Conservation (phyloP, 2,329 filamentous ascomycete species). For the Neopestalotiopsis rosae region DNA sequence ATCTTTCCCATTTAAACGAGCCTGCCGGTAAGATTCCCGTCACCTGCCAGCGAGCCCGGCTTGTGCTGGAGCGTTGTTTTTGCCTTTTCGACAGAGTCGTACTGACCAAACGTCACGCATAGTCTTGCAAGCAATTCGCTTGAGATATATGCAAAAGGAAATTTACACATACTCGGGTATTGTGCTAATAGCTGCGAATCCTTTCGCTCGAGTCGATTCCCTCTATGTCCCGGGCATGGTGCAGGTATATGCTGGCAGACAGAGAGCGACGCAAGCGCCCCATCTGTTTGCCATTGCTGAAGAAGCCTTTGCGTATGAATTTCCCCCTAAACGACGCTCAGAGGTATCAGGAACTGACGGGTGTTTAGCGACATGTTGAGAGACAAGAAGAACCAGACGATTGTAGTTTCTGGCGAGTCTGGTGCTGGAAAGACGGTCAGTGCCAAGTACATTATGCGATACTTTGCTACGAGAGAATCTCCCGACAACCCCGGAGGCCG, state of each 20-base stretch:
- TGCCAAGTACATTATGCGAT: slow-evolving; percentile 99
- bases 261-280: slow-evolving; percentile 93
- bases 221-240: slow-evolving; percentile 99
- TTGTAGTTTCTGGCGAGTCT: slow-evolving; percentile 98
- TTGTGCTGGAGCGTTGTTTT: neutral
- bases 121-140: slow-evolving; percentile 97
- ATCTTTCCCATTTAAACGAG: slow-evolving; percentile 96
- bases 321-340: slow-evolving; percentile 9
- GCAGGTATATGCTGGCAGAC: slow-evolving; percentile 98
- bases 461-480: slow-evolving; percentile 96
- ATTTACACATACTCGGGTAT: slow-evolving; percentile 99
- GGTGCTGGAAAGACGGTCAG: slow-evolving; percentile 99
- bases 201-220: slow-evolving; percentile 95
- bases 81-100: neutral
- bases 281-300: slow-evolving; percentile 99
- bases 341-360: slow-evolving; percentile 41
- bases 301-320: slow-evolving; percentile 89
- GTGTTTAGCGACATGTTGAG: slow-evolving; percentile 86
- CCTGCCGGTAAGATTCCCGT: slow-evolving; percentile 75
- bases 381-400: slow-evolving; percentile 94
- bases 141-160: slow-evolving; percentile 97
- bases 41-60: neutral
- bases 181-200: slow-evolving; percentile 97
- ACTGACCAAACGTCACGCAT: slow-evolving; percentile 28
- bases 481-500: slow-evolving; percentile 84